A percentile compares a stretch with the other conserved stretches of the same genome.
Conservation (phyloP, 2,329 filamentous ascomycete genomes). For the Diaporthe sp. region DNA sequence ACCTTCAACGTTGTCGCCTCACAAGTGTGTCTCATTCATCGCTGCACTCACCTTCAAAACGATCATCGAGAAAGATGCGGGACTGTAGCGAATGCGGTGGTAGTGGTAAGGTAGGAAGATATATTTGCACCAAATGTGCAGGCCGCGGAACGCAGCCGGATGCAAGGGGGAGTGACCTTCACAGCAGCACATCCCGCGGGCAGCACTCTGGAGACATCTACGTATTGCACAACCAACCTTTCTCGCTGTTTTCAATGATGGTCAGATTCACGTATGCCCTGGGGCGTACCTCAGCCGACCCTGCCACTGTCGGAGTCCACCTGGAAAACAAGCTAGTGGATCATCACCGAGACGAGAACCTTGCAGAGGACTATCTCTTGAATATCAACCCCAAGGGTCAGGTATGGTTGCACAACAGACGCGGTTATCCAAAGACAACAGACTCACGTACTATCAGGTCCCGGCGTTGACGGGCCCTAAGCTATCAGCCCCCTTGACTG, state of each 20-base stretch:
- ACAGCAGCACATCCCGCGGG: neutral
- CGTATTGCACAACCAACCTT: neutral
- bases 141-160: too few relatives aligned
- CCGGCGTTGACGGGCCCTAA: neutral
- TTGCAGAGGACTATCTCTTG: constrained; percentile 8
- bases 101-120: too few relatives aligned
- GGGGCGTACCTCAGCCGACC: neutral
- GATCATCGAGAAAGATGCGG: too few relatives aligned
- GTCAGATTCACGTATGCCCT: neutral
- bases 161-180: too few relatives aligned
- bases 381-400: constrained; percentile 20
- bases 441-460: neutral
- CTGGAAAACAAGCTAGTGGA: constrained; percentile 1
- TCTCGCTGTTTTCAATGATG: constrained; percentile 16
- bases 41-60: too few relatives aligned
- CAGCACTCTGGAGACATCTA: neutral
- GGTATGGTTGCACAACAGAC: neutral
- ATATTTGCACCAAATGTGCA: too few relatives aligned
- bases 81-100: too few relatives aligned
- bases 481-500: neutral
- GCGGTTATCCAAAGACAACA: neutral
- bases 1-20: too few relatives aligned
- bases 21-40: too few relatives aligned
- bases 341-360: neutral
- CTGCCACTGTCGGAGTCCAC: neutral